phyloP scores from a whole-genome alignment of 2,329 filamentous ascomycete species.

The Pochonia chlamydosporia region DNA sequence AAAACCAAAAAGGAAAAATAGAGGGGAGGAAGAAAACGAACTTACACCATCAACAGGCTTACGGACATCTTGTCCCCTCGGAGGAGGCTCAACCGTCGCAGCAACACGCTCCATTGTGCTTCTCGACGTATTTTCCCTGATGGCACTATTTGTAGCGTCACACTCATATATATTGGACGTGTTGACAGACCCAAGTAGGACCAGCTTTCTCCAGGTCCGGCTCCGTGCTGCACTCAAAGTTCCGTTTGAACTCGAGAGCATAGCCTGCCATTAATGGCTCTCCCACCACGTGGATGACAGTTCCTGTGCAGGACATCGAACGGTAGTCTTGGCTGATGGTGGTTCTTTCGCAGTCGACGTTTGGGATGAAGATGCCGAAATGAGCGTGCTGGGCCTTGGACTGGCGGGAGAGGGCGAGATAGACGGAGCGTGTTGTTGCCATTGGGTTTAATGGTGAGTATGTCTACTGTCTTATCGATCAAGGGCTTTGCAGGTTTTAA shows the following conservation, averaged over 20 bases:
- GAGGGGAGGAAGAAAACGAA: no score
- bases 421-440: conserved; percentile 2
- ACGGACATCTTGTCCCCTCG: conserved; percentile 2
- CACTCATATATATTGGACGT: neutral
- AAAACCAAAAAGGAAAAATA: no score
- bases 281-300: conserved; percentile 6
- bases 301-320: neutral
- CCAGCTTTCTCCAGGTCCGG: neutral
- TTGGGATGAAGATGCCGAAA: conserved; percentile 10
- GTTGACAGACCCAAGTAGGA: neutral
- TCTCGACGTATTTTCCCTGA: neutral
- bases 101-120: neutral
- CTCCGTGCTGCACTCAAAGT: neutral
- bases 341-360: neutral
- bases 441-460: no score
- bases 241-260: conserved; percentile 7
- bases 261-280: conserved; percentile 3
- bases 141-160: accelerated
- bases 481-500: no score
- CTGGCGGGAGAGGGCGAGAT: conserved; percentile 2
- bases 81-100: neutral
- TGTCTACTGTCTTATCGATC: no score
- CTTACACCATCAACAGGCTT: conserved; percentile 6
- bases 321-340: neutral
- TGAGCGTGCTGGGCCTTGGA: conserved; percentile 1